Evolutionary conservation across 2,329 filamentous ascomycete species (phyloP).

Genomic region (Thelonectria olida): DNA sequence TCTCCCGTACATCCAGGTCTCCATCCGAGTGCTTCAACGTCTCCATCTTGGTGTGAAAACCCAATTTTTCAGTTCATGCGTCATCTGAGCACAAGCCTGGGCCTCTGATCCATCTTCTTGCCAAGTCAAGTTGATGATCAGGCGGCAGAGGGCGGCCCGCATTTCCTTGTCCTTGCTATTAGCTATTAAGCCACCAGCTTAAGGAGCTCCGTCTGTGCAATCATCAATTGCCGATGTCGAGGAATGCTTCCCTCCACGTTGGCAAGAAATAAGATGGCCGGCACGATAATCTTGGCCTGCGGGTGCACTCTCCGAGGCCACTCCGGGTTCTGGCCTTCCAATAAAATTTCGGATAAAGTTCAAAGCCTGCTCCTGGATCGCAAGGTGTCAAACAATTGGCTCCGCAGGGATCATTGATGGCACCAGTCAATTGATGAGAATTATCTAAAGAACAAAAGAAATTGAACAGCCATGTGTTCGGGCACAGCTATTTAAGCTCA

Average conservation of each 20-base stretch:
- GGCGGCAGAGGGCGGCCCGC: constrained; percentile 81
- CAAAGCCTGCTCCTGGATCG: constrained; percentile 90
- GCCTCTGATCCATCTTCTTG: constrained; percentile 77
- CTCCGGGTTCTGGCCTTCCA: constrained; percentile 63
- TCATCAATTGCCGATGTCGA: constrained; percentile 79
- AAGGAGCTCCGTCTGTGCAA: constrained; percentile 80
- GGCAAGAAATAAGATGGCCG: too few relatives aligned
- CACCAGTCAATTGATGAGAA: too few relatives aligned
- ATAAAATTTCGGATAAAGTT: constrained; percentile 92
- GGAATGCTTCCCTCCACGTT: constrained; percentile 81
- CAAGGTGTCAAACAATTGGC: too few relatives aligned
- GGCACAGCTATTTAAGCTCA: too few relatives aligned
- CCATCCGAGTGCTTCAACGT: too few relatives aligned
- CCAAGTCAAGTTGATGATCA: constrained; percentile 87
- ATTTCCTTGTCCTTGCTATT: constrained; percentile 77
- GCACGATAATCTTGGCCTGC: too few relatives aligned
- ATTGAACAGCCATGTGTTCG: too few relatives aligned
- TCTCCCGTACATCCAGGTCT: too few relatives aligned
- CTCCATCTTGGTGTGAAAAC: too few relatives aligned
- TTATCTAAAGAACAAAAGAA: too few relatives aligned
- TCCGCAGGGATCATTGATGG: too few relatives aligned
- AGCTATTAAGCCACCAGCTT: too few relatives aligned
- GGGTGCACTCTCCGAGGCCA: constrained; percentile 60
- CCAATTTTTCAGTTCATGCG: constrained; percentile 74
- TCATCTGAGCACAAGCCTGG: constrained; percentile 71